Conservation (phyloP, 1,284 basidiomycete species). For the Tausonia pullulans region DNA sequence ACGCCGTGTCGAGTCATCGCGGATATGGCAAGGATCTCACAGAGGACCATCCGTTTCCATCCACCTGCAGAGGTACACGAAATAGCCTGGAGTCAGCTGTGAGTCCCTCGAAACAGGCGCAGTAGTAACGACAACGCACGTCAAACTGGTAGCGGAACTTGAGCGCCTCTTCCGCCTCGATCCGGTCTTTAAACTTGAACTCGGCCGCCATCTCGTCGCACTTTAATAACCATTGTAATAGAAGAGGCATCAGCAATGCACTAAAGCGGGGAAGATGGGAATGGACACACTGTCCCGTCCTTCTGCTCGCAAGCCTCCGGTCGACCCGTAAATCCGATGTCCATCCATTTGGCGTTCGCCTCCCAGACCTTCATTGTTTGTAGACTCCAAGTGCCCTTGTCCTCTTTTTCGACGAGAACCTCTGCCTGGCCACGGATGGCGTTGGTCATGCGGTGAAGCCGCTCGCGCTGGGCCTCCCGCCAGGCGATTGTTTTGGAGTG, state of each 20-base stretch:
- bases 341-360: slow-evolving; percentile 8
- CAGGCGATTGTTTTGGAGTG: slow-evolving; percentile 7
- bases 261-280: neutral
- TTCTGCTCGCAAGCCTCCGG: slow-evolving; percentile 6
- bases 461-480: slow-evolving; percentile 6
- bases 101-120: too few species aligned
- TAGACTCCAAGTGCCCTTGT: too few species aligned
- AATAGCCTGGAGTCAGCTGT: neutral
- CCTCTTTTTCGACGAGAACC: too few species aligned
- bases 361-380: too few species aligned
- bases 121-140: neutral
- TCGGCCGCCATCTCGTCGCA: slow-evolving; percentile 12
- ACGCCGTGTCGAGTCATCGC: neutral
- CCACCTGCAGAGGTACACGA: neutral
- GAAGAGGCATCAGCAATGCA: neutral
- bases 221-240: neutral
- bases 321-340: slow-evolving; percentile 8
- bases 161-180: neutral
- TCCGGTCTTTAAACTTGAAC: neutral
- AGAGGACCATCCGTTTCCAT: slow-evolving; percentile 11
- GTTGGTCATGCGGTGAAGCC: neutral
- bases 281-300: slow-evolving; percentile 9
- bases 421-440: too few species aligned
- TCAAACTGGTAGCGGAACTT: slow-evolving; percentile 11
- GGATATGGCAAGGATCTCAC: neutral